Evolutionary conservation across 2,329 filamentous ascomycete genomes (phyloP).

Genomic region (Fusarium brevicatenulatum): DNA sequence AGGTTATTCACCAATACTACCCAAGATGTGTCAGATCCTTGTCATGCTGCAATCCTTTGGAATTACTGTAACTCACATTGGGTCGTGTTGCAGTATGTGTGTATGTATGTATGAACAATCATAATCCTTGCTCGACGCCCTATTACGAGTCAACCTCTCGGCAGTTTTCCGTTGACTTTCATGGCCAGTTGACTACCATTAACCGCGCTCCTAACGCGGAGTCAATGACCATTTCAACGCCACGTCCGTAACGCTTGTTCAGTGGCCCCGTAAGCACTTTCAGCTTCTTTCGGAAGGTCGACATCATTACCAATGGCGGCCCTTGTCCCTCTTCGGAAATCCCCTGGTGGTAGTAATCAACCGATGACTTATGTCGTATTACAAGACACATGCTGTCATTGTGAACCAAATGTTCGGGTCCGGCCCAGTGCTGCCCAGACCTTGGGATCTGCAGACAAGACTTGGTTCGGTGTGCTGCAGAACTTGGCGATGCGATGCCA

Average conservation of each 20-base stretch:
- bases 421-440: conserved; percentile 28
- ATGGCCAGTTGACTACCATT: background rate
- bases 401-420: conserved; percentile 18
- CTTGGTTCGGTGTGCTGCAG: conserved; percentile 2
- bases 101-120: background rate
- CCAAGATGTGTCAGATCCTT: conserved; percentile 18
- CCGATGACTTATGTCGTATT: background rate
- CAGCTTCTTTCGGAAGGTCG: conserved; percentile 41
- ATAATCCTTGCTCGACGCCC: background rate
- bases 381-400: conserved; percentile 8
- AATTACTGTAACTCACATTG: background rate
- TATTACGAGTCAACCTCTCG: conserved; percentile 6
- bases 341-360: conserved; percentile 6
- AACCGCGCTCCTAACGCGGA: conserved; percentile 24
- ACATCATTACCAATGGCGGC: conserved; percentile 9
- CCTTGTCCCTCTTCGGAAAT: background rate
- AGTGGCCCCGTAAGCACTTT: conserved; percentile 27
- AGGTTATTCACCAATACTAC: conserved; percentile 15
- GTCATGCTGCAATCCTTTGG: conserved; percentile 9
- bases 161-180: conserved; percentile 8
- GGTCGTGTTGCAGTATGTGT: background rate
- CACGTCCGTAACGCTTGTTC: conserved; percentile 11
- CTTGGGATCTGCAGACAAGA: conserved; percentile 31
- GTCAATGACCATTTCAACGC: conserved; percentile 19
- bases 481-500: conserved; percentile 40